phyloP scores from a whole-genome alignment of 75 land plant species.

The Pinus albicaulis region DNA sequence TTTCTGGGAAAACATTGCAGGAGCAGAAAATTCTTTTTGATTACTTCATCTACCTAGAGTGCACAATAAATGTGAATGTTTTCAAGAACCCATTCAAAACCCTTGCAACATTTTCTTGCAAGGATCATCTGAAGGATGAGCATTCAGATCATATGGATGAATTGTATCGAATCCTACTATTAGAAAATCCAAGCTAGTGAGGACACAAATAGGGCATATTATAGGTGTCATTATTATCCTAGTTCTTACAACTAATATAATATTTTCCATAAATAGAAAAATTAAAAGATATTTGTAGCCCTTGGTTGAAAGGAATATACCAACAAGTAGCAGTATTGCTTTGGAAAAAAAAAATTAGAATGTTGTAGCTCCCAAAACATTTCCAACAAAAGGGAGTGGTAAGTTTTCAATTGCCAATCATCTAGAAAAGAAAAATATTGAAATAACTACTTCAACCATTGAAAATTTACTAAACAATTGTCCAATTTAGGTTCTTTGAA shows the following conservation, averaged over 20 bases:
- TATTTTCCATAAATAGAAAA: slow-evolving; percentile 37
- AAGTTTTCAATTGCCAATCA: too few relatives aligned
- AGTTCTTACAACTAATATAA: slow-evolving; percentile 38
- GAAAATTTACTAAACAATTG: too few relatives aligned
- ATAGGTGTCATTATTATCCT: slow-evolving; percentile 38
- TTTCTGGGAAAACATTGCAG: slow-evolving; percentile 38
- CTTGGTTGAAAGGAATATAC: too few relatives aligned
- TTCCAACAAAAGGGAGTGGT: too few relatives aligned
- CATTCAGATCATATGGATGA: slow-evolving; percentile 4
- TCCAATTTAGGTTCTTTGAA: too few relatives aligned
- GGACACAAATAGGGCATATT: slow-evolving; percentile 28
- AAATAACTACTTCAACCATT: too few relatives aligned
- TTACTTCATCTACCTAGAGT: slow-evolving; percentile 41
- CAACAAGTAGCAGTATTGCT: too few relatives aligned
- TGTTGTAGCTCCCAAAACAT: too few relatives aligned
- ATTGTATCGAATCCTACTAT: slow-evolving; percentile 23
- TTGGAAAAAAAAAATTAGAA: too few relatives aligned
- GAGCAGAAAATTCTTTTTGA: slow-evolving; percentile 38
- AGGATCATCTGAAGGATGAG: neutral
- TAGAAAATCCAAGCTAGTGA: slow-evolving; percentile 38
- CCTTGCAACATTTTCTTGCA: neutral
- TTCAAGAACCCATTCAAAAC: slow-evolving; percentile 22
- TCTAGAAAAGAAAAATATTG: too few relatives aligned
- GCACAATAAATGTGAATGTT: slow-evolving; percentile 25
- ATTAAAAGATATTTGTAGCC: neutral